phyloP scores from a whole-genome alignment of 2,329 filamentous ascomycete genomes.

The Penicillium sclerotigenum region DNA sequence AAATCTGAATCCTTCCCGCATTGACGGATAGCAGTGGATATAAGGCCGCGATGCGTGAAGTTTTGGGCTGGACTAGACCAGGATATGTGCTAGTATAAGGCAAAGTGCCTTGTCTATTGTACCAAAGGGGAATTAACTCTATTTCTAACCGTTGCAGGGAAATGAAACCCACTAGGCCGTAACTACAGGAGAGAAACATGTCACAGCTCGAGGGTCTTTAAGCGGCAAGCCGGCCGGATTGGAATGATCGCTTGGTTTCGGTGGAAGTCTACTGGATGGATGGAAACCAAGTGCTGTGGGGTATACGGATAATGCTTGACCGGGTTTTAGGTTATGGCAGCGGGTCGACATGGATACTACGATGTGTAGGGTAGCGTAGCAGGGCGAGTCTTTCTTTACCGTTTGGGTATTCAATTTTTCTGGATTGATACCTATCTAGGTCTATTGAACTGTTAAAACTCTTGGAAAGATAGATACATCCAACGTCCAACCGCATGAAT shows the following conservation, averaged over 20 bases:
- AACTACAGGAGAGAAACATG: not conserved
- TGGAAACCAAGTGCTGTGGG: not conserved
- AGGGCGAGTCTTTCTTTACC: not conserved
- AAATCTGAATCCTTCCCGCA: not conserved
- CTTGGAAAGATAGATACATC: not conserved
- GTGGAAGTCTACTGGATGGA: not conserved
- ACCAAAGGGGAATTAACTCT: not conserved
- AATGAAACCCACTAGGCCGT: not conserved
- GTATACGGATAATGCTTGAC: not conserved
- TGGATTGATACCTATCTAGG: not conserved
- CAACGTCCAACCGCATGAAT: not conserved
- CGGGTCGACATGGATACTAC: no score
- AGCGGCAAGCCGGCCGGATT: conserved; percentile 8
- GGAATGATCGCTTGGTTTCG: conserved; percentile 2
- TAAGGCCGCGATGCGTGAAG: not conserved
- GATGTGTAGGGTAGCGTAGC: not conserved
- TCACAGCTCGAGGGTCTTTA: not conserved
- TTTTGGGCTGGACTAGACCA: not conserved
- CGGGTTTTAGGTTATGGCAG: not conserved
- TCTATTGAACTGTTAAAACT: not conserved
- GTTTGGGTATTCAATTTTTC: not conserved
- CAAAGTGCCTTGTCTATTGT: not conserved
- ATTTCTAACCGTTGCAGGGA: not conserved
- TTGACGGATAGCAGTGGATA: not conserved
- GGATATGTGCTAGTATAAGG: not conserved